Base-by-base conservation (phyloP, 306 rosid species). In the Geum urbanum region DNA sequence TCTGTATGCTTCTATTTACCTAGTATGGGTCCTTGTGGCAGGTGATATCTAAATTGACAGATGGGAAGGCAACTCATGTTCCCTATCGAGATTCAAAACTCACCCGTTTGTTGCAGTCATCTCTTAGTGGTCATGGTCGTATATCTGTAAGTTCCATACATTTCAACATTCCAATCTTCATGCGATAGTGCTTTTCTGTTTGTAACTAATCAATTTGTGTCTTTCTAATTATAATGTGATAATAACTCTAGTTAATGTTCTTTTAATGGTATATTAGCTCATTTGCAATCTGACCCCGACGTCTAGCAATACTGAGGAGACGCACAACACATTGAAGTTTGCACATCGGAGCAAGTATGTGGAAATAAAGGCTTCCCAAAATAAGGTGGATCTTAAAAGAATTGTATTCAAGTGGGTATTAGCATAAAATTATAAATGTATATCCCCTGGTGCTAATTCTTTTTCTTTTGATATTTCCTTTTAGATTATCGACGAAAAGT, bases 61-160 rank as follows among this genome's bases (percentile, higher is more conserved):
- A 84, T 79, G 84, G 71, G 52, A 84, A 81, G 72, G 84, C 88
- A 70, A 77, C 86, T 53, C 88, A 84, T 66, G 32, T 84, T 77
- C 88, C 88, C 14, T 84, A 81, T 77, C 86, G 88, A 63, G 88
- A 84, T 74, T 84, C 88, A 41, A 84, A 84, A 79, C 88, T 84
- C 75, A 84, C 88, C 48, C 88, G 88, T 62, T 63, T 84, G 72
- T 72, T 84, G 80, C 88, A 84, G 82, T 79, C 88, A 63, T 84
- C 86, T 77, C 84, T 84, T 45, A 79, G 88, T 48, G 88, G 88
- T 43, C 84, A 79, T 81, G 88, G 88, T 46, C 83, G 79, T 47
- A 67, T 84, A 64, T 84, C 88, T 44, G 88, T 84, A 74, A 62
- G 88, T 84, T 41, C 50, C 15, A 22, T 40, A 19, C 61, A 52